A percentile compares a stretch with the other conserved stretches of the same genome.
These are phyloP conservation scores for Umbellularia californica DNA, from an alignment of 164 flowering plant genomes.

Conservation along the genomic window DNA sequence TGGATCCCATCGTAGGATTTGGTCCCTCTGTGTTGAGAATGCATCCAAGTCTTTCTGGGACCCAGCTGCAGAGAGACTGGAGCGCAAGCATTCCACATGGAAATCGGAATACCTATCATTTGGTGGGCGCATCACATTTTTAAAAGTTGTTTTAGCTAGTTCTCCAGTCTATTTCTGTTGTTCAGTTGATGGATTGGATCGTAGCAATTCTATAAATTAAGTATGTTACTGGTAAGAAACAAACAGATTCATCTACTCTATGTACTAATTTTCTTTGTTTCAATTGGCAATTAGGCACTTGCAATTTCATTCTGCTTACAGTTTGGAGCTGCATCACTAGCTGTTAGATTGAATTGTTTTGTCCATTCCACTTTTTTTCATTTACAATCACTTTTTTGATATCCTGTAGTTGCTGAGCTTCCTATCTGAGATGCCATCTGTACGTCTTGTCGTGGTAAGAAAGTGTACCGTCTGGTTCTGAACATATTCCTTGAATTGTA, in stretches of 20 bases:
- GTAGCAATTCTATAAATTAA: too few relatives aligned
- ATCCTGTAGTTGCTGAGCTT: conserved; percentile 69
- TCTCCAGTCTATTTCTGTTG: too few relatives aligned
- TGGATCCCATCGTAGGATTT: too few relatives aligned
- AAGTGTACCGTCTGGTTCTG: background rate
- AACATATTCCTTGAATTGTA: conserved; percentile 7
- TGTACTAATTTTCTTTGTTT: background rate
- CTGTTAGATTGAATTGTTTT: background rate
- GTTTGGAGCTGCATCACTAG: background rate
- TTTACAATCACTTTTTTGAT: background rate
- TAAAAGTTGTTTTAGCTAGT: too few relatives aligned
- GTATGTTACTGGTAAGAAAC: background rate
- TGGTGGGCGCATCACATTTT: too few relatives aligned
- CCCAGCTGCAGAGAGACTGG: too few relatives aligned
- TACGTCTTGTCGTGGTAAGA: conserved; percentile 76
- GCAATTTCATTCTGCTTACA: background rate
- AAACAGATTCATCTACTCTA: background rate
- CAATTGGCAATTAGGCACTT: background rate
- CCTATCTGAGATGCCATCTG: conserved; percentile 75
- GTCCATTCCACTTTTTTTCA: background rate
- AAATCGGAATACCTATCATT: too few relatives aligned
- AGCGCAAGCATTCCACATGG: too few relatives aligned
- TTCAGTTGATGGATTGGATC: background rate
- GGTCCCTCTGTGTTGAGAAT: too few relatives aligned
- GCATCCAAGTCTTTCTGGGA: too few relatives aligned